Evolutionary conservation across 257 asterid genomes (phyloP), one percentile per base, ranked within the genome.

Genomic region (Mentha longifolia): DNA sequence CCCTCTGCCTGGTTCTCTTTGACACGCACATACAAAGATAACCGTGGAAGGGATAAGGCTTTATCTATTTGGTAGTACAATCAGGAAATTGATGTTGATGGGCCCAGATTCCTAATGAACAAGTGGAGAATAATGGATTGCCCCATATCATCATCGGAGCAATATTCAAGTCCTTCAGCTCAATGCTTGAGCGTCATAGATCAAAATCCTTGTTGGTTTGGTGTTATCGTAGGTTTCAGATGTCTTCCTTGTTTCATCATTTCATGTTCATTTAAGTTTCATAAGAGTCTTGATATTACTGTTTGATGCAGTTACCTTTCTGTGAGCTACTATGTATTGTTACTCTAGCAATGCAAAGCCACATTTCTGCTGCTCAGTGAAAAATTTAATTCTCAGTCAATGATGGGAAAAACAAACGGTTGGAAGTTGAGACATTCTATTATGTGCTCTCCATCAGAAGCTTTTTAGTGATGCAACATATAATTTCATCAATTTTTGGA

Each of bases 371-470:
- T 65, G 4, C 51, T 65, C 10, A 30, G 30, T 14, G 15, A 71
- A 25, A 62, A 8, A 59, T 73, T 43, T 42, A 51, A 35, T 43
- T 54, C 67, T 65, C 19, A 65, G 67, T 65, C 52, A 56, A 16
- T 28, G 57, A 33, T 43, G 62, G 3, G 51, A 12, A 64, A 31
- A 33, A 42, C 28, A 54, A 63, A 6, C 22, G 42, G 42, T 30
- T 16, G 67, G 39, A 52, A 16, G n/a, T 6, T 16, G 46, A 6
- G 30, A 59, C 42, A 60, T 71, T 31, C 35, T 22, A 61, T 10
- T 39, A 6, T 15, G 42, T 9, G 25, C 13, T 25, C 42, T 72
- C 71, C 25, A 14, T 9, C 25, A 6, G 22, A 62, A 41, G 6
- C 37, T 54, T 9, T 28, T 51, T 28, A 28, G 30, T 51, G 57